A percentile compares a stretch with the other conserved stretches of the same genome.
Evolutionary conservation across 352 stramenopile genomes (phyloP).

Genomic region (Phytopythium boreale): DNA sequence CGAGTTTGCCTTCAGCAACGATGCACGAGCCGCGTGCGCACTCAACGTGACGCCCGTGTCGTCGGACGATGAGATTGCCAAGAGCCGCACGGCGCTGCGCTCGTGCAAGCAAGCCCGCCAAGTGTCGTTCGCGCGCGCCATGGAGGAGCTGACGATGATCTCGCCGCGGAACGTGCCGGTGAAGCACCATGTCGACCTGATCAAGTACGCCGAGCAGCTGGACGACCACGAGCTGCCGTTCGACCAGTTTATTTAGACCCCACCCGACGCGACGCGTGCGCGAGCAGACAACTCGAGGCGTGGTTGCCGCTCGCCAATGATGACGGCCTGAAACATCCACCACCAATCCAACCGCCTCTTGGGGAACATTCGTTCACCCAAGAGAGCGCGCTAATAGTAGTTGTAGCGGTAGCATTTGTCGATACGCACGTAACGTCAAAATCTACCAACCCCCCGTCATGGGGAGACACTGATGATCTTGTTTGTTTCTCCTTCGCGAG

Average conservation of each 20-base stretch:
- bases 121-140: slow-evolving; percentile 69
- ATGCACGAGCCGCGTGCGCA: slow-evolving; percentile 34
- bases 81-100: slow-evolving; percentile 66
- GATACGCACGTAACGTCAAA: slow-evolving; percentile 1
- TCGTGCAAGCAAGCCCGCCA: slow-evolving; percentile 74
- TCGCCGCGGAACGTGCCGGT: slow-evolving; percentile 74
- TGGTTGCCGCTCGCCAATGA: slow-evolving; percentile 11
- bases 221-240: slow-evolving; percentile 58
- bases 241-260: slow-evolving; percentile 60
- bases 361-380: neutral
- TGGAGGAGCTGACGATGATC: slow-evolving; percentile 75
- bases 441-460: neutral
- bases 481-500: neutral
- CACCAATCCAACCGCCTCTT: neutral
- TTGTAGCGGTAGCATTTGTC: slow-evolving; percentile 8
- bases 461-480: slow-evolving; percentile 4
- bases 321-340: neutral
- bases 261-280: slow-evolving; percentile 7
- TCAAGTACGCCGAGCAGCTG: slow-evolving; percentile 83
- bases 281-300: slow-evolving; percentile 10
- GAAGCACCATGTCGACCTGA: slow-evolving; percentile 76
- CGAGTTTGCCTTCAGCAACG: slow-evolving; percentile 50
- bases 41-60: slow-evolving; percentile 60
- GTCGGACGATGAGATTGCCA: slow-evolving; percentile 56
- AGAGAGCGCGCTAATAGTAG: slow-evolving; percentile 2